Base-by-base conservation (phyloP, 179 eudicot species). In the Spergularia azorica region DNA sequence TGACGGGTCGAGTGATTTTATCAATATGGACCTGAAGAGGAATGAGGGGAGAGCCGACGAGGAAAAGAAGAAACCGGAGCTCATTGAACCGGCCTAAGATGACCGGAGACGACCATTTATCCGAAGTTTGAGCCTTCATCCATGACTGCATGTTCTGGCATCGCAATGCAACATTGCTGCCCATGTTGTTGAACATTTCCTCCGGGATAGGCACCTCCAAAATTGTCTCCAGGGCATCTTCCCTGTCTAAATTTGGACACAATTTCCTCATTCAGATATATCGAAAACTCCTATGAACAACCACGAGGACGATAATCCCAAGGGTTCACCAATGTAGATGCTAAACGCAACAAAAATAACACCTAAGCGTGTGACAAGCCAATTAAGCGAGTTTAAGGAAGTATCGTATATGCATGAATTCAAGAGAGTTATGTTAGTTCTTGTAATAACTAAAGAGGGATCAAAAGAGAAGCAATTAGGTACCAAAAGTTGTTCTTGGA, bases 121-220 rank as follows among this genome's bases (percentile, higher is more conserved):
- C 97, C 3, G 88, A 72, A 0, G 94, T 87, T 36, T 95, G 99
- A 5, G 94, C 97, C 84, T 84, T 93, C 97, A 95, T 90, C 99
- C 99, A 93, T 0, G 96, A 81, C 7, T 90, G 87, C 97, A 93
- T 91, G 70, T 91, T 91, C 43, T 91, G 92, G 87, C 95, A 91
- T 10, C 97, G 86, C 14, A 88, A 73, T 1, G 90, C 89, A 4
- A 83, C 80, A 18, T 79, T 93, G 79, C 76, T 88, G 18, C 99
- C 99, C 88, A 93, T 81, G 75, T 81, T 82, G 50, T 85, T 83
- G 75, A 91, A 91, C 99, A 95, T 87, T 70, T 95, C 97, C 62
- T 93, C 99, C 2, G 99, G 99, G 17, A 95, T 88, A 0, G 99
- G 99, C 1, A 95, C 95, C 89, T 95, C 99, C 38, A 95, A 89